Evolutionary conservation across 352 stramenopile species (phyloP).

Genomic region (Aphanomyces cochlioides): DNA sequence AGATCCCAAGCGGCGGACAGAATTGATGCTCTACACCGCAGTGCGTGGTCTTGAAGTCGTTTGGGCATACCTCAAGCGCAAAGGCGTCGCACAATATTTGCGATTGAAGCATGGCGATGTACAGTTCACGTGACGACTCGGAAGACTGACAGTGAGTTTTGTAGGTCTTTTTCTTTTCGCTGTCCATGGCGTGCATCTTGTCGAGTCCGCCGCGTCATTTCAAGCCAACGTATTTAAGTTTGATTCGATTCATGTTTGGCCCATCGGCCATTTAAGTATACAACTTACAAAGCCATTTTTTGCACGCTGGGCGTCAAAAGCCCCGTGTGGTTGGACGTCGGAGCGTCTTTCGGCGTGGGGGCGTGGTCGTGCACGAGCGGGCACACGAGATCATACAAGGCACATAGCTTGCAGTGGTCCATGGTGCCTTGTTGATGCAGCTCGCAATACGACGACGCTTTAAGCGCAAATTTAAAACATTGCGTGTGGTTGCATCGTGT

Average conservation of each 20-base stretch:
- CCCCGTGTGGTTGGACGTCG: too few relatives aligned
- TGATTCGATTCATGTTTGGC: constrained; percentile 82
- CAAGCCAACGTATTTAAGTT: constrained; percentile 79
- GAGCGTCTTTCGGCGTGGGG: too few relatives aligned
- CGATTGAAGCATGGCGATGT: constrained; percentile 33
- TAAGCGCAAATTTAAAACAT: constrained; percentile 61
- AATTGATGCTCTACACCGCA: constrained; percentile 83
- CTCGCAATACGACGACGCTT: constrained; percentile 34
- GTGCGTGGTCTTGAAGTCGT: constrained; percentile 71
- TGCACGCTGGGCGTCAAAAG: constrained; percentile 2
- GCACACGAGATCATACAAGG: constrained; percentile 43
- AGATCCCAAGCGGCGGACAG: constrained; percentile 73
- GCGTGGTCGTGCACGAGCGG: constrained; percentile 29
- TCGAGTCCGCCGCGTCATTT: constrained; percentile 72
- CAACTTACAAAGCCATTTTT: constrained; percentile 24
- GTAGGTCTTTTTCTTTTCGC: constrained; percentile 73
- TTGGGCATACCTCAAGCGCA: constrained; percentile 71
- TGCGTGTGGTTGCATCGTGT: constrained; percentile 51
- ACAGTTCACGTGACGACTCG: constrained; percentile 40
- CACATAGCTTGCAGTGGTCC: constrained; percentile 24
- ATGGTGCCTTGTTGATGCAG: constrained; percentile 50
- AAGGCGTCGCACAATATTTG: constrained; percentile 45
- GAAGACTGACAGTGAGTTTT: neutral
- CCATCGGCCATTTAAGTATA: constrained; percentile 14
- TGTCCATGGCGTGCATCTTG: constrained; percentile 84